A percentile compares a stretch with the other conserved stretches of the same genome.
Conservation (phyloP, 2,329 filamentous ascomycete species). For the Talaromyces piceae region DNA sequence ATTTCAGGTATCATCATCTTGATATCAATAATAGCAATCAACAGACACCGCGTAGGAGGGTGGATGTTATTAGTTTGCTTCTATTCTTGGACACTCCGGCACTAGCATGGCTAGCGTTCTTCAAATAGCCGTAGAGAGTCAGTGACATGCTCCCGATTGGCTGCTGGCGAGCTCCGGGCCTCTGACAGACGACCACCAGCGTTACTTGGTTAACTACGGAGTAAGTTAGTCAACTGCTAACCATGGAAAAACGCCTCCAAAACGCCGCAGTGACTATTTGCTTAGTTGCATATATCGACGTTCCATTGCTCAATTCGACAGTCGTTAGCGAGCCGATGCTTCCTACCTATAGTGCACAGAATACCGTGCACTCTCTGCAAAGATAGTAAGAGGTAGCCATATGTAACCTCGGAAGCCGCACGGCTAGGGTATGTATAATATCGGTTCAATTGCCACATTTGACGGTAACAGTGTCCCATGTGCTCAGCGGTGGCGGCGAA, state of each 20-base stretch:
- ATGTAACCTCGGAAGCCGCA: neutral
- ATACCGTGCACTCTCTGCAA: too few relatives aligned
- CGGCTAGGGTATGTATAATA: neutral
- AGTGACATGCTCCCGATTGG: constrained; percentile 6
- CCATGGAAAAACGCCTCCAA: neutral
- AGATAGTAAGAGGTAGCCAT: too few relatives aligned
- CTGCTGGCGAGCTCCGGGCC: neutral
- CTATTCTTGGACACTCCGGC: neutral
- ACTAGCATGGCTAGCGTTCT: neutral
- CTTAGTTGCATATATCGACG: neutral
- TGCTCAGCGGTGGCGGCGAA: neutral
- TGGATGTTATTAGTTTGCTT: neutral
- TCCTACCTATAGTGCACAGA: too few relatives aligned
- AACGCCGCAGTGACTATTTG: neutral
- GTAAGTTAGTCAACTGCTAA: too few relatives aligned
- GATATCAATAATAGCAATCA: too few relatives aligned
- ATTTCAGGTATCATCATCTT: too few relatives aligned
- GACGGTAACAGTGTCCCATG: neutral
- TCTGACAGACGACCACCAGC: too few relatives aligned
- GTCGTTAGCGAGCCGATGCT: too few relatives aligned
- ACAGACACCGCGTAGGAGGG: too few relatives aligned
- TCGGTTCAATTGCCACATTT: neutral
- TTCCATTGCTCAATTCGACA: too few relatives aligned
- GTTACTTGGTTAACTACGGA: neutral
- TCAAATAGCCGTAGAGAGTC: neutral